Evolutionary conservation across 1,139 yeast species (phyloP), one percentile per base, ranked within the genome.

Genomic region (Hansenula sp.): DNA sequence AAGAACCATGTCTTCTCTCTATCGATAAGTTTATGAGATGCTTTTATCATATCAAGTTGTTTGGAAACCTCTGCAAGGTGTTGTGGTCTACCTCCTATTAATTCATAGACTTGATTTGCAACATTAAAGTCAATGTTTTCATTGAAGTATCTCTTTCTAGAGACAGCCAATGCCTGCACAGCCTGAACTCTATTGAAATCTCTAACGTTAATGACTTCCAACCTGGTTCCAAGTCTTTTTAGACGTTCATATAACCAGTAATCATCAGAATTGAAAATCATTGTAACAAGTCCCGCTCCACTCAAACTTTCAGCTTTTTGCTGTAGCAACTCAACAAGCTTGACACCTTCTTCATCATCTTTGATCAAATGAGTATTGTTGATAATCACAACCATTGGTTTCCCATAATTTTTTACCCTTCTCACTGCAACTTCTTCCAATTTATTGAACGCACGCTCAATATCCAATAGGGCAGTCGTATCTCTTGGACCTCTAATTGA

Each of bases 401-500:
- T 71, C 1, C 68, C 69, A 11, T 63, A 57, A 39, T 61, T 58
- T 40, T 62, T 59, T 1, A 72, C 72, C 45, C 83, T 67, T 38
- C 65, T 59, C 2, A 84, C 68, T 0, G 95, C 93, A 37, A 86
- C 83, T 51, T 81, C 81, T 56, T 87, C 95, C 17, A 87, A 65
- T 52, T 83, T 84, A 49, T 80, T 77, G 62, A 87, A 84, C 0
- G 94, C 95, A 41, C 96, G 68, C 60, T 87, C 96, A 45, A 87
- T 86, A 59, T 87, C 96, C 38, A 87, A 67, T 42, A 86, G 65
- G 0, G 95, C 94, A 0, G 93, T 84, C 8, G 95, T 84, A 52
- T 87, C 96, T 49, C 96, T 71, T 8, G 95, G 96, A 0, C 96
- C 96, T 36, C 88, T 67, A 43, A 87, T 84, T n/a, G 89, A 81